phyloP scores from a whole-genome alignment of 495 filamentous ascomycete genomes.

The Coniosporium apollinis region DNA sequence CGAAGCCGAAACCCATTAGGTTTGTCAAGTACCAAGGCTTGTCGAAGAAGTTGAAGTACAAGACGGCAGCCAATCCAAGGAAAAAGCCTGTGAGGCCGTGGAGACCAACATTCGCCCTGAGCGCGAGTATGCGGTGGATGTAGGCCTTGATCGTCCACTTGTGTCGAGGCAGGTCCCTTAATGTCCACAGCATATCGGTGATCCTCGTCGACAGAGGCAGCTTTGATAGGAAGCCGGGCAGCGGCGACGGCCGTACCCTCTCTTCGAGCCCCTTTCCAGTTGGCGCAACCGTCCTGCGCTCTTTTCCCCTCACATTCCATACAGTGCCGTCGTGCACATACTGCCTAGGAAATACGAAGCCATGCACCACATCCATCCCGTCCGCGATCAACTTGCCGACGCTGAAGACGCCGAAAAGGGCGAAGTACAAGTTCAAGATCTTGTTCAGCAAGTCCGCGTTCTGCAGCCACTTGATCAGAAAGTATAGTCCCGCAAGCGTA shows the following conservation, averaged over 20 bases:
- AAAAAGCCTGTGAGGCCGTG: slow-evolving; percentile 42
- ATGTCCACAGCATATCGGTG: slow-evolving; percentile 28
- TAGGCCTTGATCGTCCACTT: slow-evolving; percentile 31
- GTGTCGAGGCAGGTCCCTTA: slow-evolving; percentile 30
- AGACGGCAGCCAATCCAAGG: slow-evolving; percentile 39
- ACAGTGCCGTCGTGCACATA: slow-evolving; percentile 32
- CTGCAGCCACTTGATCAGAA: slow-evolving; percentile 76
- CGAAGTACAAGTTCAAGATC: slow-evolving; percentile 74
- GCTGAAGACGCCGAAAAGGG: slow-evolving; percentile 57
- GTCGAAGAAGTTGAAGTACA: slow-evolving; percentile 50
- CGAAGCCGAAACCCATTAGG: slow-evolving; percentile 70
- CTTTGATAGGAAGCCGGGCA: slow-evolving; percentile 31
- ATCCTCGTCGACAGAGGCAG: slow-evolving; percentile 26
- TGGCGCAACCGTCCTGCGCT: slow-evolving; percentile 12
- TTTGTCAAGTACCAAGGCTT: slow-evolving; percentile 77
- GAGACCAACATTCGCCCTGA: slow-evolving; percentile 31
- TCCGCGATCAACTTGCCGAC: slow-evolving; percentile 56
- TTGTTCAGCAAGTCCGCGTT: slow-evolving; percentile 70
- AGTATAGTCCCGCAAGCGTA: slow-evolving; percentile 62
- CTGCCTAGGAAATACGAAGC: slow-evolving; percentile 54
- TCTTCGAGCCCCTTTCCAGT: slow-evolving; percentile 3
- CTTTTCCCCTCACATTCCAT: slow-evolving; percentile 21
- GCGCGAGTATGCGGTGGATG: slow-evolving; percentile 27
- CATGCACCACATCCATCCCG: slow-evolving; percentile 40
- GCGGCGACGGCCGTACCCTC: slow-evolving; percentile 25